A percentile compares a stretch with the other conserved stretches of the same genome.
These are phyloP conservation scores for Sclerotinia spermophila DNA, from an alignment of 2,329 filamentous ascomycete species.

Conservation along the genomic window DNA sequence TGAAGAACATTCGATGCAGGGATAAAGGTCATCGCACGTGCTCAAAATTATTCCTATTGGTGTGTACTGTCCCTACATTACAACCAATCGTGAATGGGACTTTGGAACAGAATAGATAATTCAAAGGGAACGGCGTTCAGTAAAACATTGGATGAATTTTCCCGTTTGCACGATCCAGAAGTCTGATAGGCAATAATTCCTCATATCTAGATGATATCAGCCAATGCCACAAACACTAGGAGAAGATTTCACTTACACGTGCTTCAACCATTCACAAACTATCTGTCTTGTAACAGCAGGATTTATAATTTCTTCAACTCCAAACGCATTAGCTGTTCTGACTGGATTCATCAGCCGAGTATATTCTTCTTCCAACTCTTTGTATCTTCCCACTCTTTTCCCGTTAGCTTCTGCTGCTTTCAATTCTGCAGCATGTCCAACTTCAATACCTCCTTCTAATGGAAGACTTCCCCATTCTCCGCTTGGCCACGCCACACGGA, in stretches of 20 bases:
- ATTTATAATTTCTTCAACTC: constrained; percentile 63
- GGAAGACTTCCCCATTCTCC: constrained; percentile 61
- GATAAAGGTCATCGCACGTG: neutral
- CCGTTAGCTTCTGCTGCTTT: constrained; percentile 50
- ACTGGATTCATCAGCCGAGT: constrained; percentile 61
- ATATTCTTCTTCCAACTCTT: constrained; percentile 58
- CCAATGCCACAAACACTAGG: neutral
- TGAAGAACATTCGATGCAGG: constrained; percentile 8
- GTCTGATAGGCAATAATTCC: constrained; percentile 29
- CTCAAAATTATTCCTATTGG: neutral
- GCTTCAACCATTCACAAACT: constrained; percentile 51
- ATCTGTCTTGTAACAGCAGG: constrained; percentile 55
- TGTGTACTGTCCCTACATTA: neutral
- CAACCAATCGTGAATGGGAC: neutral
- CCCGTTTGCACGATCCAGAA: constrained; percentile 40
- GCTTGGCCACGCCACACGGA: constrained; percentile 61
- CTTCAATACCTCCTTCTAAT: constrained; percentile 61
- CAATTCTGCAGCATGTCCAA: constrained; percentile 58
- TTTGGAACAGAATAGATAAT: no score
- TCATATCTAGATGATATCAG: constrained; percentile 24
- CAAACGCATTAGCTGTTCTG: constrained; percentile 60
- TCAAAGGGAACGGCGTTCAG: no score
- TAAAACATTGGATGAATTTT: constrained; percentile 44
- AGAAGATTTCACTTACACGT: constrained; percentile 43
- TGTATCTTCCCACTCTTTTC: constrained; percentile 48